Evolutionary conservation across 192 early-diverging fungal species (phyloP), one percentile per base, ranked within the genome.

Genomic region (Backusella circina): DNA sequence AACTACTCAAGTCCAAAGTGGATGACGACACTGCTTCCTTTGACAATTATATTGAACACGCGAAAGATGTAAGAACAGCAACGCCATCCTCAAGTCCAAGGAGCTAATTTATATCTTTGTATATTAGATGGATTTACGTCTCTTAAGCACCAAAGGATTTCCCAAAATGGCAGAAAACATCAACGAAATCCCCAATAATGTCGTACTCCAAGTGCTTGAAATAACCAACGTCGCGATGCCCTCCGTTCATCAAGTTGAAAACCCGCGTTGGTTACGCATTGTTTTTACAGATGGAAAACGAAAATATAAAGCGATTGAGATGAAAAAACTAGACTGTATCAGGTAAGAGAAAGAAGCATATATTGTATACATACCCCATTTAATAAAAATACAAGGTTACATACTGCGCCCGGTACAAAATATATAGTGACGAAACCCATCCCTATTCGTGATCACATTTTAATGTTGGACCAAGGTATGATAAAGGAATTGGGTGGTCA

Each of bases 371-470:
- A 23, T 37, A 1, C 36, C 10, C 36, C 7, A 9, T 9, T 37
- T 37, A 30, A 61, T 65, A 13, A 6, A 12, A 32, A 41, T n/a
- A 6, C 4, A 61, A 80, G 76, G 8, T 28, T 81, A 16, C 73
- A 75, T 71, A 79, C 78, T 3, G 72, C 72, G 5, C 81, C 81
- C 10, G 81, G 81, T 18, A 83, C 78, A 16, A 83, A 83, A 35
- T 75, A 67, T 18, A 5, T 77, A 4, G 75, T 79, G 16, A 66
- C 21, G 5, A 76, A 77, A 12, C 30, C 66, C 2, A 83, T 83
- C 64, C 47, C n/a, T 10, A 73, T 83, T 2, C 70, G 65, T 21
- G 78, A 83, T 21, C 66, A 79, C 31, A n/a, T 79, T 36, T 31
- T 83, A 33, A 44, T 77, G 8, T 21, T 83, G 21, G 78, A 75